Base-by-base conservation (phyloP, 495 filamentous ascomycete genomes). In the Cryomyces antarcticus region DNA sequence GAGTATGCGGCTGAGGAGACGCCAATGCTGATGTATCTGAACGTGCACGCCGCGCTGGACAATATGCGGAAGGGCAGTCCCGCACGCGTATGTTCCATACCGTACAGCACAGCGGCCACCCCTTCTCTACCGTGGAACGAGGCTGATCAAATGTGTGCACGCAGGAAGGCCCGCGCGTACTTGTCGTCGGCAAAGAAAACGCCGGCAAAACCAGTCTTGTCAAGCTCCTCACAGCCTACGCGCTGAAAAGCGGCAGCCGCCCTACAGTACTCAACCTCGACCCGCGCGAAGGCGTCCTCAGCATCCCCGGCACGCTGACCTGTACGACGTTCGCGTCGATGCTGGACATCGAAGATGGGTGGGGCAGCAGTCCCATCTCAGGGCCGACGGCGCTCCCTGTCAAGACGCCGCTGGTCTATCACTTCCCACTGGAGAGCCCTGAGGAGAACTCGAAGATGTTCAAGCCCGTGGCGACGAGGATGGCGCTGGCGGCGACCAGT, bases 361-460 rank as follows among this genome's bases (percentile, higher is more conserved):
- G 84, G 72, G 92, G 92, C 33, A 83, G 68, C 54, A 86, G 80
- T 54, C 87, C 89, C 1, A 93, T 84, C 49, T 88, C 77, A 45
- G 88, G 87, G 3, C 86, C 92, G 5, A 89, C 78, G 47, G 70
- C 75, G 9, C 72, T 89, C 11, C 85, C 89, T 1, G 82, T 93
- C 27, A 96, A 94, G 62, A 62, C 89, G 49, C 92, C 92, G 13
- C 60, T 96, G 43, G 82, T 86, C n/a, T 95, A 94, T 52, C 82
- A 82, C 51, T 86, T 84, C 59, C 86, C 86, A 7, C 64, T 82
- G 42, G 66, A 73, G 35, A 78, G 65, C 46, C 75, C 83, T 4
- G 79, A 89, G 46, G 80, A 82, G 5, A 80, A 87, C 41, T 64
- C 70, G 28, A 67, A 65, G 36, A 55, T 87, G 9, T 94, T 77